Base-by-base conservation (phyloP, 2,329 filamentous ascomycete genomes). In the Diplodia seriata region DNA sequence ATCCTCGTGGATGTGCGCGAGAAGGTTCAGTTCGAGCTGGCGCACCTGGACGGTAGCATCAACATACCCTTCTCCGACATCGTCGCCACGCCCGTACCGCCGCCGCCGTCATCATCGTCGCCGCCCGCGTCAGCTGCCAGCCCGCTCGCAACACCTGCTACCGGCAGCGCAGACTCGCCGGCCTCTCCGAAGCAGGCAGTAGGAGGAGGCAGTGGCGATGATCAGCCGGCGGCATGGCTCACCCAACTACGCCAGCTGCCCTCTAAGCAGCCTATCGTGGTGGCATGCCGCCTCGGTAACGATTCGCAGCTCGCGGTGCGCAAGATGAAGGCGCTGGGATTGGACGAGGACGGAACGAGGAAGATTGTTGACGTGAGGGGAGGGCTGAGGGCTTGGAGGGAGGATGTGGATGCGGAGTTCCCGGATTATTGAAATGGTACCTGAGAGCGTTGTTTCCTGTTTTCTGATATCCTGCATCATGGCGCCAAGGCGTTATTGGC, bases 1-100 rank as follows among this genome's bases (percentile, higher is more conserved):
- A 75, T 92, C 0, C 79, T 97, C 2, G 78, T 98, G 2, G 95
- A 98, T 71, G 93, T 97, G 1, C 85, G 95, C 2, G 93, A 97
- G 72, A 88, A 88, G 73, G 91, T 93, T 33, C 92, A 97, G 69
- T 97, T 92, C 71, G 90, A 91, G 18, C 89, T 98, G 54, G 93
- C 90, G 70, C 89, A 85, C 69, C 83, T 99, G 8, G 83, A 88
- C 0, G 91, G 91, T 0, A 92, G 92, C 31, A 80, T 96, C 62
- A 97, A 93, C 72, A 77, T 93, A 0, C 91, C 88, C 0, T 91
- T 90, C 73, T 90, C 87, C 14, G 82, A 78, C 0, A 79, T 87
- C 18, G 81, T 73, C 7, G 68, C 70, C 6, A 83, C 49, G 55
- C 72, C 50, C 64, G 67, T 18, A 69, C 68, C 43, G n/a, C 51